These are phyloP conservation scores for Colletotrichum sp. DNA, from an alignment of 2,329 filamentous ascomycete species.

Conservation along the genomic window DNA sequence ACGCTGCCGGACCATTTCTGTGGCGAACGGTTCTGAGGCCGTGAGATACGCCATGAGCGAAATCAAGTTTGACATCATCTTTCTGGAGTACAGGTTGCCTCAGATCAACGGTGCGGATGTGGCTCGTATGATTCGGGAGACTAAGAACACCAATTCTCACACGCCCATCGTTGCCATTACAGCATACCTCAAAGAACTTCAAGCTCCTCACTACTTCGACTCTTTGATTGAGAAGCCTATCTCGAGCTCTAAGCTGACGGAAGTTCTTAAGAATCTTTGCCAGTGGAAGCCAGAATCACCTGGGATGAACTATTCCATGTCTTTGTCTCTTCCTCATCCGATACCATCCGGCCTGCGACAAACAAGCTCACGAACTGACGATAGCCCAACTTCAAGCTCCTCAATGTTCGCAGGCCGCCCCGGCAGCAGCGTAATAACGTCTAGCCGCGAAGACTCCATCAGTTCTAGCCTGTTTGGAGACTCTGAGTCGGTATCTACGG, in stretches of 20 bases:
- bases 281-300: conserved; percentile 85
- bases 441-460: conserved; percentile 87
- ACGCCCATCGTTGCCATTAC: conserved; percentile 97
- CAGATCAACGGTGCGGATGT: conserved; percentile 96
- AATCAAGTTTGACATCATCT: conserved; percentile 98
- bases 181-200: conserved; percentile 96
- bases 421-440: conserved; percentile 78
- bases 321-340: conserved; percentile 58
- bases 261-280: conserved; percentile 86
- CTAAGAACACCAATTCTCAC: conserved; percentile 91
- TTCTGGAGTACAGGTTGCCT: conserved; percentile 95
- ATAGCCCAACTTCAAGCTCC: conserved; percentile 84
- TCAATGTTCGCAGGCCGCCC: conserved; percentile 72
- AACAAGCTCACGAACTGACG: conserved; percentile 68
- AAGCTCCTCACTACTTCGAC: conserved; percentile 94
- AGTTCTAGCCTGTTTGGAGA: conserved; percentile 89
- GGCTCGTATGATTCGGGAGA: conserved; percentile 96
- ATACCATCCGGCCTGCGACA: conserved; percentile 70
- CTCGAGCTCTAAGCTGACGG: conserved; percentile 86
- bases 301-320: conserved; percentile 43
- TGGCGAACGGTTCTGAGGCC: conserved; percentile 88
- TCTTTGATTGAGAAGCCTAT: conserved; percentile 96
- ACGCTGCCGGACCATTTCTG: conserved; percentile 91
- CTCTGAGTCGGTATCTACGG: conserved; percentile 76
- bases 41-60: conserved; percentile 94